Base-by-base conservation (phyloP, 192 early-diverging fungal species). In the Podila verticillata region DNA sequence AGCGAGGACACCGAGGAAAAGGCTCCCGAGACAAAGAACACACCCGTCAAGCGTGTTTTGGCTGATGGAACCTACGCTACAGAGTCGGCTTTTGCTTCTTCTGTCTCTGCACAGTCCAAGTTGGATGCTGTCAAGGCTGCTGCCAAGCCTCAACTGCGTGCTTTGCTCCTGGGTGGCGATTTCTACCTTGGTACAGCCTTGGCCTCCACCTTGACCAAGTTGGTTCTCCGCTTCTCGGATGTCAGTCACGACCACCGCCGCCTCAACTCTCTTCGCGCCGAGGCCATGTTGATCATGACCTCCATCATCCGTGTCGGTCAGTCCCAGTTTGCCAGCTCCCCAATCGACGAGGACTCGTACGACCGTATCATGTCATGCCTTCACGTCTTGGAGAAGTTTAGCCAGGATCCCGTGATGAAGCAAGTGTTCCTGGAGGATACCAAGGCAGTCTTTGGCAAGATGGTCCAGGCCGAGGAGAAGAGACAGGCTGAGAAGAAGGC, bases 11-110 rank as follows among this genome's bases (percentile, higher is more conserved):
- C n/a, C 0, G 87, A 84, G 24, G 77, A 70, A 47, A 77, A 63
- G 35, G 48, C 63, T 34, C 48, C 70, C 9, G 81, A 81, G 48
- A 68, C 61, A 48, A 84, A 78, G 64, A n/a, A 82, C 29, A 61
- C 82, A n/a, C 84, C 92, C 17, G 74, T 92, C 56, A 89, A 92
- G 28, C 92, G 96, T 54, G 87, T 99, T 22, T 86, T 99, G 39
- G 91, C 98, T 4, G 98, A 99, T 83, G 98, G 98, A 29, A 98
- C 97, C 1, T 99, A 99, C 75, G 98, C 97, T 7, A 96, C 97
- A 17, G 97, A 99, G 82, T 95, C 92, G 78, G 94, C 96, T 22
- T 90, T 96, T 70, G 91, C 92, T 1, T 83, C 86, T 3, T 82
- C 79, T 5, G 81, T 88, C 3, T 48, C 85, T 10, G 60, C 85